Evolutionary conservation across 2,329 filamentous ascomycete genomes (phyloP).

Genomic region (Fusarium liriodendri): DNA sequence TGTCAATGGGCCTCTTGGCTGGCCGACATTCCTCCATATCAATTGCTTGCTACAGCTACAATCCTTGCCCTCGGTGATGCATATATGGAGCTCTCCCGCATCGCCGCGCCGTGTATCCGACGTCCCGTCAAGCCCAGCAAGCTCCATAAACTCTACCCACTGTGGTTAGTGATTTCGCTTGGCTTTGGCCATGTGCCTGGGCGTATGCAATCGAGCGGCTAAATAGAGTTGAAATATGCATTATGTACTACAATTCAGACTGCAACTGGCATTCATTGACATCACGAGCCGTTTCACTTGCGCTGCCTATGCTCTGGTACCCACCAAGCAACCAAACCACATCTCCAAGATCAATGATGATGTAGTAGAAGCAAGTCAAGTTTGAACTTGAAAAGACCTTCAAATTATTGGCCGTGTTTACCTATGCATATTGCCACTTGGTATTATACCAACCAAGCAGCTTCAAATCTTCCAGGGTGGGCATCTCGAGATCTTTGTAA

Average conservation of each 20-base stretch:
- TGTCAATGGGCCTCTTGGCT: background rate
- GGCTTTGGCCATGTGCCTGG: background rate
- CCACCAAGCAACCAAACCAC: background rate
- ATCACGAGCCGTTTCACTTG: background rate
- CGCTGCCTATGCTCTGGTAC: background rate
- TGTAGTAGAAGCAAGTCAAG: background rate
- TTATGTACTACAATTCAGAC: background rate
- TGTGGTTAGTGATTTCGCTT: background rate
- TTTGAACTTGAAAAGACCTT: background rate
- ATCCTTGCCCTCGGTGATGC: background rate
- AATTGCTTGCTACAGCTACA: conserved; percentile 1
- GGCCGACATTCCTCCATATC: background rate
- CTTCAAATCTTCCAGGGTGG: background rate
- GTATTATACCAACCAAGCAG: background rate
- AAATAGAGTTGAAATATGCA: background rate
- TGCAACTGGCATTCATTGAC: background rate
- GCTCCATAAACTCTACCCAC: background rate
- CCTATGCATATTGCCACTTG: background rate
- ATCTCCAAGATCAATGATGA: background rate
- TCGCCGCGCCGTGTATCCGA: conserved; percentile 37
- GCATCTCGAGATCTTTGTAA: background rate
- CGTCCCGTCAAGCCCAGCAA: conserved; percentile 8
- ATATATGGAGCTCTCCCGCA: conserved; percentile 13
- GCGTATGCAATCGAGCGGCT: background rate
- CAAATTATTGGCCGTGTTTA: background rate